Percentiles rank a stretch among this genome's conserved stretches.
phyloP scores from a whole-genome alignment of 1,139 yeast genomes.

The Geotrichum cucujoidarum region DNA sequence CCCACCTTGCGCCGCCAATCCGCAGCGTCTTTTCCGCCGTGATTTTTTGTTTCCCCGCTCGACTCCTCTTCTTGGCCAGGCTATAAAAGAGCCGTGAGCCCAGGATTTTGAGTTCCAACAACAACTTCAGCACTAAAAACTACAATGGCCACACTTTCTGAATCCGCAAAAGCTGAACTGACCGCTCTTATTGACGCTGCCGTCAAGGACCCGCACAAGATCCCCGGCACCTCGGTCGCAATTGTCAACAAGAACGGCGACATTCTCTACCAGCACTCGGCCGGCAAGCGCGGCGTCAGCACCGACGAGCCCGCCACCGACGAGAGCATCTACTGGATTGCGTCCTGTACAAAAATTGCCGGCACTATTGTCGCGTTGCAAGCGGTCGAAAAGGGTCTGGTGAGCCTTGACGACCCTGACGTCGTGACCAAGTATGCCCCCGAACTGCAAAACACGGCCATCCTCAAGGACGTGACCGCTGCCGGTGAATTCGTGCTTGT shows the following conservation, averaged over 20 bases:
- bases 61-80: too few species aligned
- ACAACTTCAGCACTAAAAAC: too few species aligned
- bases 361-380: slow-evolving; percentile 47
- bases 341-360: slow-evolving; percentile 48
- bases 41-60: too few species aligned
- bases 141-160: slow-evolving; percentile 19
- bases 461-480: slow-evolving; percentile 39
- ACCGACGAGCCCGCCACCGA: slow-evolving; percentile 26
- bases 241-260: slow-evolving; percentile 20
- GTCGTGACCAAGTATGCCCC: slow-evolving; percentile 39
- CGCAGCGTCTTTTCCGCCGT: too few species aligned
- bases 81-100: too few species aligned
- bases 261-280: slow-evolving; percentile 17
- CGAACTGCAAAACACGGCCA: slow-evolving; percentile 40
- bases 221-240: slow-evolving; percentile 19
- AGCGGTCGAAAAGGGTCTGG: slow-evolving; percentile 44
- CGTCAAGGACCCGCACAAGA: slow-evolving; percentile 13
- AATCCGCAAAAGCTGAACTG: slow-evolving; percentile 5
- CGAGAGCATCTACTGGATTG: slow-evolving; percentile 40
- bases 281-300: slow-evolving; percentile 28
- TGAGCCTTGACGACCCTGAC: slow-evolving; percentile 41
- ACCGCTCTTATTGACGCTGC: slow-evolving; percentile 12
- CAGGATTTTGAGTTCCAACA: too few species aligned
- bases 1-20: too few species aligned
- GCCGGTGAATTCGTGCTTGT: slow-evolving; percentile 41